Conservation (phyloP, 2,329 filamentous ascomycete genomes). For the Triangularia verruculosa region DNA sequence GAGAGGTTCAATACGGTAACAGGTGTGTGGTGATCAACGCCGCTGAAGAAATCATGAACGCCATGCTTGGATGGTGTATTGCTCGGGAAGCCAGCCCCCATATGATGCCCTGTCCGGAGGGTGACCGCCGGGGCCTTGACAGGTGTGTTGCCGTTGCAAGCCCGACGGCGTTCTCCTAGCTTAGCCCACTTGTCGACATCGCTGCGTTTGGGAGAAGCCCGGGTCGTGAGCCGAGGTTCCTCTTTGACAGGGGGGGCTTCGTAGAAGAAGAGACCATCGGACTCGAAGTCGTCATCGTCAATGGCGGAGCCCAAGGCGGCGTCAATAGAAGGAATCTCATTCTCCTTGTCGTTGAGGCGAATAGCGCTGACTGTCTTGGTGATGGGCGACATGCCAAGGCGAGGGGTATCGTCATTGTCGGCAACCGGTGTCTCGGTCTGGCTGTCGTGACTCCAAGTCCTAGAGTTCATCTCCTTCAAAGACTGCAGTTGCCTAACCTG, state of each 20-base stretch:
- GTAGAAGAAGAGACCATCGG: conserved; percentile 72
- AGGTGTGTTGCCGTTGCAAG: conserved; percentile 50
- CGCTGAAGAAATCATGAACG: conserved; percentile 45
- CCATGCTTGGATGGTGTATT: conserved; percentile 36
- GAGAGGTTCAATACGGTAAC: conserved; percentile 41
- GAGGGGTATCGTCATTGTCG: conserved; percentile 44
- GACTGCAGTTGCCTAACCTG: conserved; percentile 56
- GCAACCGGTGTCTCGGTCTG: conserved; percentile 36
- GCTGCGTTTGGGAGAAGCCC: conserved; percentile 62
- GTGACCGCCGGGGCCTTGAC: conserved; percentile 44
- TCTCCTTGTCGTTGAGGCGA: conserved; percentile 34
- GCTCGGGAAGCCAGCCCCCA: conserved; percentile 29
- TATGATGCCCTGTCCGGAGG: conserved; percentile 46
- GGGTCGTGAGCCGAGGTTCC: conserved; percentile 37
- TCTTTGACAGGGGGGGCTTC: conserved; percentile 50
- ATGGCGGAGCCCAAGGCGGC: conserved; percentile 40
- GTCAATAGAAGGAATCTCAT: conserved; percentile 37
- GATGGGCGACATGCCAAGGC: conserved; percentile 41
- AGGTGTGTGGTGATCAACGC: conserved; percentile 27
- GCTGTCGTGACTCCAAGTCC: conserved; percentile 77
- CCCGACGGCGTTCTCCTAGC: conserved; percentile 79
- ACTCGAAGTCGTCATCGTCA: conserved; percentile 63
- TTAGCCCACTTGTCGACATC: conserved; percentile 82
- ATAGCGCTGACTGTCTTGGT: conserved; percentile 38
- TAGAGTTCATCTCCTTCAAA: conserved; percentile 66